These are phyloP conservation scores for Aureobasidium vineae DNA, from an alignment of 2,329 filamentous ascomycete species.

Conservation along the genomic window DNA sequence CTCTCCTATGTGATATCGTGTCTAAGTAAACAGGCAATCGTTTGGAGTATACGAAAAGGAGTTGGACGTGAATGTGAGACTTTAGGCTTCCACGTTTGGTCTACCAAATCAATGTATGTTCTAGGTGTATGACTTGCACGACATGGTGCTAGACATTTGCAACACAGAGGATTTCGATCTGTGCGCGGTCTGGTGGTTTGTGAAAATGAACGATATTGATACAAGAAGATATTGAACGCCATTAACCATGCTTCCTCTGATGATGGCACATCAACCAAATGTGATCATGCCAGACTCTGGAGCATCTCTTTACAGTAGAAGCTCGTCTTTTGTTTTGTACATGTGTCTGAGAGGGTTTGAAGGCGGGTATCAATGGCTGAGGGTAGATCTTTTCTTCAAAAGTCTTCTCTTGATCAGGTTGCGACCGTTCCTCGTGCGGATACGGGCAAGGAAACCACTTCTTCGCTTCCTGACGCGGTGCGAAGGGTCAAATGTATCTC, in stretches of 20 bases:
- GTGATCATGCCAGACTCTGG: neutral
- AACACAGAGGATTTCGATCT: neutral
- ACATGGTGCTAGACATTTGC: neutral
- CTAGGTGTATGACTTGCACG: neutral
- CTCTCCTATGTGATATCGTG: neutral
- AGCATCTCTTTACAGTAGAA: neutral
- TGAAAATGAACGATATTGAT: constrained; percentile 9
- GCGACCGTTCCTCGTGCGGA: constrained; percentile 54
- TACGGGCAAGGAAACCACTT: constrained; percentile 58
- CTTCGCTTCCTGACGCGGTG: constrained; percentile 61
- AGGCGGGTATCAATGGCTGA: constrained; percentile 50
- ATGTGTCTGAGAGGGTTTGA: neutral
- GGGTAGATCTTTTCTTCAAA: constrained; percentile 52
- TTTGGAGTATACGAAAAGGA: neutral
- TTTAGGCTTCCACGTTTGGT: neutral
- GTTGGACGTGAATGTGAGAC: neutral
- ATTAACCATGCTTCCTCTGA: constrained; percentile 11
- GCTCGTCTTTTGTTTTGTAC: neutral
- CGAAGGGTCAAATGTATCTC: constrained; percentile 59
- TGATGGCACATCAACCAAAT: neutral
- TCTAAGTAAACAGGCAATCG: neutral
- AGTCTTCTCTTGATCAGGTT: constrained; percentile 55
- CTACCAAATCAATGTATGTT: neutral
- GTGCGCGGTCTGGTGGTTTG: neutral
- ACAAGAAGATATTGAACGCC: constrained; percentile 25